Base-by-base conservation (phyloP, 441 rosid genomes). In the Gossypium trilobum region DNA sequence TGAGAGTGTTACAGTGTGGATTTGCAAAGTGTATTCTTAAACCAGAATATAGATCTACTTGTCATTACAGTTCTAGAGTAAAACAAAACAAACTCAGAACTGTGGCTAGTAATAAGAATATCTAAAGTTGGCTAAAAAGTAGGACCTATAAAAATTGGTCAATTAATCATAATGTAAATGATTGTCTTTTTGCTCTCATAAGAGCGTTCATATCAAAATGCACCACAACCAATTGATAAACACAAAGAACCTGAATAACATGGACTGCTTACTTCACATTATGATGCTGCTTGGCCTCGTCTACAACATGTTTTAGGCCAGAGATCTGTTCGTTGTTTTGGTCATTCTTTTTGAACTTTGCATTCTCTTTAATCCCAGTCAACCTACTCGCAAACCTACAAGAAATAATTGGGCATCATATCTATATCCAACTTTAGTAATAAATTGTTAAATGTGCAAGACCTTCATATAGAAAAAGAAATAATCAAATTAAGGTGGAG, bases 351-450 rank as follows among this genome's bases (percentile, higher is more conserved):
- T 81, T 88, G 77, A 93, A 93, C 75, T 93, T 93, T 29, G 81
- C 69, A 61, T 93, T 91, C 80, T 93, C 97, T 74, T 90, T 88
- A 62, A 93, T 93, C 75, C 97, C 97, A 9, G 91, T 86, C 62
- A 93, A 92, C 80, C 91, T 88, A 39, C 87, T 88, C 0, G 92
- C 93, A 44, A 91, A 91, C 85, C 95, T 91, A 84, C 71, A 70
- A 71, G 48, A 22, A 46, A 46, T n/a, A 73, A 73, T 51, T 60
- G 33, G 5, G 36, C 48, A 59, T 52, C 33, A 71, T 29, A 48
- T 64, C 2, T 48, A 23, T 20, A 75, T 62, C 56, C 56, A 39
- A 68, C 31, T 36, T 44, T 25, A 68, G 11, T 33, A 3, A 17
- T 19, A 23, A 69, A 61, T 10, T 9, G 3, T 9, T 25, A 23